Evolutionary conservation across 164 flowering plant genomes (phyloP).

Genomic region (Nymphaea thermarum): DNA sequence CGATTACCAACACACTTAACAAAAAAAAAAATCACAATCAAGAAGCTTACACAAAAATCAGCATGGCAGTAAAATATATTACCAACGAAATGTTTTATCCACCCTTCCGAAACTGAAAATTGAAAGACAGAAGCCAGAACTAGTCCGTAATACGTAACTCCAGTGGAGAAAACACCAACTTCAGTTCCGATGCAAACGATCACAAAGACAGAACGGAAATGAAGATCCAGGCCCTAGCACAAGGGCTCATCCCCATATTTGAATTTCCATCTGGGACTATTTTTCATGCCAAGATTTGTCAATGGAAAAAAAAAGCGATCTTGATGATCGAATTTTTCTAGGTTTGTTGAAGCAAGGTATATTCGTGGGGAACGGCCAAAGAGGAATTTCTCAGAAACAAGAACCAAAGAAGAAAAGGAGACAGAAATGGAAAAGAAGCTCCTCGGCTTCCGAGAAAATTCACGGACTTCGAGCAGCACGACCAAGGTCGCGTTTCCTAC

Average conservation of each 20-base stretch:
- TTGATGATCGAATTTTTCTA: not conserved
- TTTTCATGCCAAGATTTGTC: not conserved
- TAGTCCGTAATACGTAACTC: not conserved
- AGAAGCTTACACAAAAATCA: not conserved
- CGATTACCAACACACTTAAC: not conserved
- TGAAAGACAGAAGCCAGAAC: not conserved
- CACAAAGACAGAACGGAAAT: not conserved
- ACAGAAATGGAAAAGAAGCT: not conserved
- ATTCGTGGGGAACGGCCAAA: not conserved
- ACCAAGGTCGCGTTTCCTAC: too few relatives aligned
- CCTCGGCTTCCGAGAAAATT: not conserved
- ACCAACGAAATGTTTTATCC: too few relatives aligned
- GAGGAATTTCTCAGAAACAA: too few relatives aligned
- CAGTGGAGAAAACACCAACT: too few relatives aligned
- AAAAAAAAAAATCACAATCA: not conserved
- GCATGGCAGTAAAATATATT: too few relatives aligned
- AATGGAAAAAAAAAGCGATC: not conserved
- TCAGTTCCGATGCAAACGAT: not conserved
- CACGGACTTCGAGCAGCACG: too few relatives aligned
- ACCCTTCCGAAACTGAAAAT: not conserved
- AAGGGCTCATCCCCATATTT: not conserved
- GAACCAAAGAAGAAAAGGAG: not conserved
- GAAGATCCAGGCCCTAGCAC: not conserved
- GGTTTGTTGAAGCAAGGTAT: not conserved
- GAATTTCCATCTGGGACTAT: not conserved